These are phyloP conservation scores for Tolypocladium sp. DNA, from an alignment of 2,329 filamentous ascomycete genomes.

Conservation along the genomic window DNA sequence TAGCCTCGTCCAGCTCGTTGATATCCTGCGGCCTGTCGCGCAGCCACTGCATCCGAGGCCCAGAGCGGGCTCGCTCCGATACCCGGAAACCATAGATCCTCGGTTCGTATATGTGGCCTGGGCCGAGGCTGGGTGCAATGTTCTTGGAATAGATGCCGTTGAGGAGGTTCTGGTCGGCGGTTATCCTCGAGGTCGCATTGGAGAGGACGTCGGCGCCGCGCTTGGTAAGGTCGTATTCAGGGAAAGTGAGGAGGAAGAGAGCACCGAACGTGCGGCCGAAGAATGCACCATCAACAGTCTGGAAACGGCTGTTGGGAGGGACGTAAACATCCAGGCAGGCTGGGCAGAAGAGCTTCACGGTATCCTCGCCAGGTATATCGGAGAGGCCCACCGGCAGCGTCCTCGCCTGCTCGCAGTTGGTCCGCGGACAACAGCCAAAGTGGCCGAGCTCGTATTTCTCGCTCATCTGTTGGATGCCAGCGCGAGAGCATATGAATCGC, in stretches of 20 bases:
- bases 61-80: constrained; percentile 78
- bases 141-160: constrained; percentile 86
- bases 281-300: constrained; percentile 95
- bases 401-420: constrained; percentile 81
- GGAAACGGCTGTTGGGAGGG: constrained; percentile 92
- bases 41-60: constrained; percentile 95
- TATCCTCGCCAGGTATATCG: constrained; percentile 92
- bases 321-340: constrained; percentile 96
- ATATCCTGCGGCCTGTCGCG: constrained; percentile 74
- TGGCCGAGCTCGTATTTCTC: constrained; percentile 98
- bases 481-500: constrained; percentile 92
- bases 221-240: constrained; percentile 81
- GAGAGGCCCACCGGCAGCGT: constrained; percentile 89
- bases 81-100: constrained; percentile 96
- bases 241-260: constrained; percentile 97
- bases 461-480: constrained; percentile 97
- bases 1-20: constrained; percentile 75
- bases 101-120: constrained; percentile 80
- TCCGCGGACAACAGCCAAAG: constrained; percentile 92
- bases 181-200: constrained; percentile 20
- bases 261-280: constrained; percentile 96
- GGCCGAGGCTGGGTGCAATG: constrained; percentile 78
- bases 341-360: constrained; percentile 96
- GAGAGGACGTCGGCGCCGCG: constrained; percentile 53
- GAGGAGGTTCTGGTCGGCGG: constrained; percentile 45